phyloP scores from a whole-genome alignment of 768 basidiomycete species.

The Mycena metata region DNA sequence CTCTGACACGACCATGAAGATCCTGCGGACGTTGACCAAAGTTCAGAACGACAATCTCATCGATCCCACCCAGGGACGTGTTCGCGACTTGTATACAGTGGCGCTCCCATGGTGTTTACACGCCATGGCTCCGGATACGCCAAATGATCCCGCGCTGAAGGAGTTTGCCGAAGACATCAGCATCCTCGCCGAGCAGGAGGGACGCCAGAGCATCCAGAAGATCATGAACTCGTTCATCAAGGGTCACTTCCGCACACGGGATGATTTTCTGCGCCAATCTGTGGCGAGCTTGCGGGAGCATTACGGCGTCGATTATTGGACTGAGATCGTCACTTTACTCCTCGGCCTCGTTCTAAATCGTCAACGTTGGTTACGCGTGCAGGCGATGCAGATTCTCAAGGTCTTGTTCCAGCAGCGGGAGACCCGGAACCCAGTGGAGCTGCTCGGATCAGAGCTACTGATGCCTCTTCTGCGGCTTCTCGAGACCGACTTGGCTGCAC shows the following conservation, averaged over 20 bases:
- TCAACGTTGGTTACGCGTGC: slow-evolving; percentile 84
- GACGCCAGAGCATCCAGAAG: slow-evolving; percentile 82
- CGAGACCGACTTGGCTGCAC: slow-evolving; percentile 86
- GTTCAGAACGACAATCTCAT: slow-evolving; percentile 75
- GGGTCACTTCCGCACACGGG: slow-evolving; percentile 88
- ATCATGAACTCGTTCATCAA: slow-evolving; percentile 94
- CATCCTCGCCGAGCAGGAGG: slow-evolving; percentile 77
- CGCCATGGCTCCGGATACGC: slow-evolving; percentile 75
- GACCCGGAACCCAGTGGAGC: slow-evolving; percentile 77
- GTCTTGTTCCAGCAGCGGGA: slow-evolving; percentile 90
- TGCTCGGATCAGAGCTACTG: slow-evolving; percentile 86
- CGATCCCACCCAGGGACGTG: slow-evolving; percentile 76
- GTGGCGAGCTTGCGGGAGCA: slow-evolving; percentile 88
- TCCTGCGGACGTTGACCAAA: slow-evolving; percentile 74
- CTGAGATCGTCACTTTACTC: slow-evolving; percentile 87
- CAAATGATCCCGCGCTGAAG: slow-evolving; percentile 68
- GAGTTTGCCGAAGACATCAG: slow-evolving; percentile 83
- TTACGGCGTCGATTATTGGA: slow-evolving; percentile 81
- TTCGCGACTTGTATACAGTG: slow-evolving; percentile 86
- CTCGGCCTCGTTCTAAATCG: slow-evolving; percentile 88
- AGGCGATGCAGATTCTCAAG: slow-evolving; percentile 90
- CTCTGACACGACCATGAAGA: slow-evolving; percentile 72
- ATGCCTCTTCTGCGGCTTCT: slow-evolving; percentile 92
- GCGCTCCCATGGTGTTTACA: slow-evolving; percentile 92
- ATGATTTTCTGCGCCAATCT: slow-evolving; percentile 94